Percentiles rank a stretch among this genome's conserved stretches.
Evolutionary conservation across 176 grass and related monocot genomes (phyloP).

Genomic region (Alloteropsis semialata): DNA sequence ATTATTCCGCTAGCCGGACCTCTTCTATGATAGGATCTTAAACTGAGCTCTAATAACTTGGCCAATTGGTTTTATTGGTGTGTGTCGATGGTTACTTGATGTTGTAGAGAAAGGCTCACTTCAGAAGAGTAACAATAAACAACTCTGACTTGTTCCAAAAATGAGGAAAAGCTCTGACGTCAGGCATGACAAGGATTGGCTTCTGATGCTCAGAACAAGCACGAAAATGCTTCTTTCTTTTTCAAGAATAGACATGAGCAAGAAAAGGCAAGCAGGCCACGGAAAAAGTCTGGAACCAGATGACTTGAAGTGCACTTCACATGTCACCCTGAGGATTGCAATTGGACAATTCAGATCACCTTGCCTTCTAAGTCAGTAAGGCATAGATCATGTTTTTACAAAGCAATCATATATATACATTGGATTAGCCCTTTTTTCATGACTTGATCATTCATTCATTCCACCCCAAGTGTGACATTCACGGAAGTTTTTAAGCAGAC

Average conservation of each 20-base stretch:
- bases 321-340: background rate
- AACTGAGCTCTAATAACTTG: background rate
- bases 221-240: background rate
- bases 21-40: background rate
- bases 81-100: background rate
- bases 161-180: background rate
- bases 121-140: background rate
- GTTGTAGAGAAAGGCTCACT: background rate
- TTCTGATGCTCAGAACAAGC: background rate
- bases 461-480: background rate
- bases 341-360: background rate
- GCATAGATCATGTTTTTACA: background rate
- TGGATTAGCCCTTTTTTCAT: background rate
- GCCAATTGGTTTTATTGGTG: background rate
- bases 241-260: too few relatives aligned
- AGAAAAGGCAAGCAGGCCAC: background rate
- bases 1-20: background rate
- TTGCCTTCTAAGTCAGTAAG: conserved; percentile 10
- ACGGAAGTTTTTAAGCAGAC: background rate
- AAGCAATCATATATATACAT: background rate
- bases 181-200: background rate
- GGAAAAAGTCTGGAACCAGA: background rate
- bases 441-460: background rate
- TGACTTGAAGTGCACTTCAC: conserved; percentile 22
- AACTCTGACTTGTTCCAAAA: background rate